Base-by-base conservation (phyloP, 805 yeast species). In the Metschnikowia similis region DNA sequence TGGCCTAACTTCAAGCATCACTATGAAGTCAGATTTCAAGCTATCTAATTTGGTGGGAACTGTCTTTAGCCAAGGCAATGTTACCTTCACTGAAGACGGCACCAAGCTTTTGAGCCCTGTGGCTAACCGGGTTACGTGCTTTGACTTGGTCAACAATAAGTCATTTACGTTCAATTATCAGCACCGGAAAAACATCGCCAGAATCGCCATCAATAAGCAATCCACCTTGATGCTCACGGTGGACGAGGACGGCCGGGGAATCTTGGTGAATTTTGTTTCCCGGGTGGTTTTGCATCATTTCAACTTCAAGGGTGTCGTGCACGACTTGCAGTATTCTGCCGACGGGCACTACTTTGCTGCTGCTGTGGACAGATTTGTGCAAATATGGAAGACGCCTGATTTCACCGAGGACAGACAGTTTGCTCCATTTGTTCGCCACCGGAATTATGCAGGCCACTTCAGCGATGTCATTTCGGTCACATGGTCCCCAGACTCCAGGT, bases 401-500 rank as follows among this genome's bases (percentile, higher is more conserved):
- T 72, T 75, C 26, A 71, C 82, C 7, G 94, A 88, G 59, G 97
- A 89, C 61, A 78, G 96, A 53, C 96, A 90, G 65, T 94, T 94
- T 75, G 94, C 97, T 0, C 99, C 99, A 13, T 94, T 94, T 68
- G 87, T 92, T 36, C 85, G 96, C 55, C 89, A 88, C 67, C 76
- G 96, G 61, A 81, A 87, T 7, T 90, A 90, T 60, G 89, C 97
- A 1, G 99, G 99, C 34, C 99, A 94, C 71, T 90, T 83, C 64
- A 84, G 83, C 45, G 95, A 89, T 58, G 81, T 94, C 26, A 76
- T 81, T 1, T 81, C 90, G 2, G 66, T 94, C 9, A 76, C 88
- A 2, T 94, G 98, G 98, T 89, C 97, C 1, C 76, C 75, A 29
- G 99, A 94, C 67, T 87, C 96, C 4, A 78, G 96, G 58, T 94